Base-by-base conservation (phyloP, 352 stramenopile species). In the Globisporangium canariense region DNA sequence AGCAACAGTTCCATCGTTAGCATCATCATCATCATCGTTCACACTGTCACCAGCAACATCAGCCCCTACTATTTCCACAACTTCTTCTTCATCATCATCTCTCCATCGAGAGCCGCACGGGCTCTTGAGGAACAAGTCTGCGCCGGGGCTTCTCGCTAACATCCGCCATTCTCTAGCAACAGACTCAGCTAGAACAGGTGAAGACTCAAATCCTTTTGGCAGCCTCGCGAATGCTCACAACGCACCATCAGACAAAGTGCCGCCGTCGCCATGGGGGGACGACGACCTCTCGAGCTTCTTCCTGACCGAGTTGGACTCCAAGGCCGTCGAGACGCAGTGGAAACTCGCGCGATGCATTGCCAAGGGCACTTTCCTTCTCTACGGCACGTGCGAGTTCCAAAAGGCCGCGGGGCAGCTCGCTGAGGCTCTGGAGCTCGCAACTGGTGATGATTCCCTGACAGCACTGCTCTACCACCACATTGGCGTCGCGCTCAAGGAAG, bases 301-400 rank as follows among this genome's bases (percentile, higher is more conserved):
- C 65, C 70, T 94, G 49, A 94, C 85, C 2, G 85, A 91, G 46
- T 58, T 92, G 25, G 81, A 90, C 43, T 79, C 75, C 25, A 76
- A 75, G 36, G 59, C 66, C 0, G 56, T 51, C 1, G 59, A 61
- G 46, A 68, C 61, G 62, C 63, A 76, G 20, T 71, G 65, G 43
- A 49, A 67, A 1, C 69, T 91, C 40, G 81, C 81, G 3, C 46
- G 65, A 2, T 60, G 71, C 18, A 57, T 94, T 5, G 77, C 78
- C 0, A 63, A 71, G 0, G 85, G 75, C 4, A 76, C 75, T 0
- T 85, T 85, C 55, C 53, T 81, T 40, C 68, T 92, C 3, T 92
- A 94, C 49, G 85, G 72, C 40, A 58, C 38, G 9, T 67, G 61
- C 58, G 59, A 76, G 13, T 80, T 64, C 53, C 68, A 62, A 20